These are phyloP conservation scores for Mimosa pudica DNA, from an alignment of 306 rosid species.

Conservation along the genomic window DNA sequence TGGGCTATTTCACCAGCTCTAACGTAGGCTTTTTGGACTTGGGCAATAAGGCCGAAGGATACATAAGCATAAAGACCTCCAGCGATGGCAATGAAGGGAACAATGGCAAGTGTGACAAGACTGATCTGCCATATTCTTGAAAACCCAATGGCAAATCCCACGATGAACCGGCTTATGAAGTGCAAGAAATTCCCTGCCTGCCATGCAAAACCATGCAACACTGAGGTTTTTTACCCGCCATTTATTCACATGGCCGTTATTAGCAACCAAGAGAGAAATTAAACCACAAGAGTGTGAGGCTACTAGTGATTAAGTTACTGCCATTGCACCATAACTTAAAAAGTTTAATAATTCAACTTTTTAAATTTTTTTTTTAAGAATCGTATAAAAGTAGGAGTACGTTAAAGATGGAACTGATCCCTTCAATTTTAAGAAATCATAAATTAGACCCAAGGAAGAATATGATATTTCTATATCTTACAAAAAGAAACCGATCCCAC, in stretches of 20 bases:
- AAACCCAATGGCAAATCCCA: conserved; percentile 81
- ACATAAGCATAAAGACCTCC: conserved; percentile 92
- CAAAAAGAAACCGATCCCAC: too few species aligned
- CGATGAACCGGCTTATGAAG: conserved; percentile 80
- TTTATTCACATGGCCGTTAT: neutral
- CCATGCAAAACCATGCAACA: neutral
- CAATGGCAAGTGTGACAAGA: conserved; percentile 85
- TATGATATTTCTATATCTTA: too few species aligned
- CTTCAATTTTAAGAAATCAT: too few species aligned
- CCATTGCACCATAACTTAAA: too few species aligned
- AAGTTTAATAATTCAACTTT: too few species aligned
- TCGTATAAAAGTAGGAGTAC: too few species aligned
- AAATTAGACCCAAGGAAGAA: too few species aligned
- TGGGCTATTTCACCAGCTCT: conserved; percentile 96
- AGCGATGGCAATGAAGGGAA: conserved; percentile 91
- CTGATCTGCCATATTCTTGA: conserved; percentile 93
- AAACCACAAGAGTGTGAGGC: neutral
- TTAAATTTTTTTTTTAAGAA: too few species aligned
- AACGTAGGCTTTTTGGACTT: conserved; percentile 77
- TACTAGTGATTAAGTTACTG: too few species aligned
- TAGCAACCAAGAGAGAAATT: neutral
- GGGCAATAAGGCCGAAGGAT: conserved; percentile 77
- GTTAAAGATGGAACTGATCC: too few species aligned
- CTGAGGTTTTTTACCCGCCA: neutral
- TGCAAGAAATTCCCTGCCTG: conserved; percentile 97